Base-by-base conservation (phyloP, 495 filamentous ascomycete species). In the Apiosordaria backusii region DNA sequence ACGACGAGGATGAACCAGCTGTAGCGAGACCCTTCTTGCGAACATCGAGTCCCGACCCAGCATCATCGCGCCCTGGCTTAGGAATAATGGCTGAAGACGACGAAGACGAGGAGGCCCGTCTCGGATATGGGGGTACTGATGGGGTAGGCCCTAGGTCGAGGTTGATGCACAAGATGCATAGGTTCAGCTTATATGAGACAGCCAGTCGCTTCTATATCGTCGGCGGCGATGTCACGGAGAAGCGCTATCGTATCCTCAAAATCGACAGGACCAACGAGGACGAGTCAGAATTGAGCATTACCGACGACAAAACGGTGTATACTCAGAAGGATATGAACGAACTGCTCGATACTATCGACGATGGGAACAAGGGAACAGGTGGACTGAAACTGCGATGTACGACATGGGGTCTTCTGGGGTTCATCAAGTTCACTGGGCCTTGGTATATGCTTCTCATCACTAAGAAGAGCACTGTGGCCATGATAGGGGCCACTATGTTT, bases 361-460 rank as follows among this genome's bases (percentile, higher is more conserved):
- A 99, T 75, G 96, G 94, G 1, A 98, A 98, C 74, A 95, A 90
- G 73, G 88, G 84, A 26, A 90, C 90, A 0, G 95, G 95, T n/a
- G 95, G 95, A 3, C 81, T 99, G 77, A 94, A 90, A 75, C 84
- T 96, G 64, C 91, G 89, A 67, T 95, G 92, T 77, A 96, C 88
- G 61, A 92, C 90, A 23, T 99, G 92, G 94, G 95, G 95, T 24
- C 80, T 99, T 26, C 81, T 99, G 24, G 95, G 95, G 1, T 98
- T 99, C 73, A 93, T 99, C 71, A 85, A 91, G 62, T 97, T 99
- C 73, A 99, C 95, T 6, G 93, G 92, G 6, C 87, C 91, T n/a
- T 97, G 92, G 75, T 99, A 99, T 70, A 98, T 99, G 93, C 83
- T 98, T 7, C 76, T 98, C 55, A 92, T 97, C 70, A 99, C 94